These are phyloP conservation scores for Marsdenia floribunda DNA, from an alignment of 257 asterid species.

Conservation along the genomic window DNA sequence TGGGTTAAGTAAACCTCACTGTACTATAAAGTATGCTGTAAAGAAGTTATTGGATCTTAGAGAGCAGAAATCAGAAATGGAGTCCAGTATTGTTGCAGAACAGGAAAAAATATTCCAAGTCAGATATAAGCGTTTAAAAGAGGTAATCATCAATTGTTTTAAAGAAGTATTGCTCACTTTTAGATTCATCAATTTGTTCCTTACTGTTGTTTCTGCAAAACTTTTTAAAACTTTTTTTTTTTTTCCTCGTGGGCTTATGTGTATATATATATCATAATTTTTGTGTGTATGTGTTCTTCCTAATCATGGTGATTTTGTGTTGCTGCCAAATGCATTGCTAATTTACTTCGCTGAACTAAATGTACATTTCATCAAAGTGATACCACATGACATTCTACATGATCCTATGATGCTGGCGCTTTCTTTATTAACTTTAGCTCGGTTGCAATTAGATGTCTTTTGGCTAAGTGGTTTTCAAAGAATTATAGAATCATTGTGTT, in stretches of 20 bases:
- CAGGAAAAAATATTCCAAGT: conserved; percentile 55
- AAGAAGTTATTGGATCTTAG: conserved; percentile 72
- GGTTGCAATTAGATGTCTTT: neutral
- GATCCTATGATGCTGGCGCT: neutral
- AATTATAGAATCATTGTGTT: neutral
- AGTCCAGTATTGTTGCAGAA: conserved; percentile 48
- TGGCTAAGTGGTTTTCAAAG: neutral
- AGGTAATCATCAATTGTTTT: conserved; percentile 47
- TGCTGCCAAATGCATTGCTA: neutral
- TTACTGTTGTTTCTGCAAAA: neutral
- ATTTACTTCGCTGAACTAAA: neutral
- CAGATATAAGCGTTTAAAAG: conserved; percentile 68
- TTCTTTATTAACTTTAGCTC: neutral
- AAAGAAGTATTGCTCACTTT: neutral
- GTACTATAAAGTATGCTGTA: conserved; percentile 66
- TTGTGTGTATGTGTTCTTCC: neutral
- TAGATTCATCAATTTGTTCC: neutral
- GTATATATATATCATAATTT: too few species aligned
- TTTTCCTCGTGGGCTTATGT: neutral
- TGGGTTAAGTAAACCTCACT: conserved; percentile 85
- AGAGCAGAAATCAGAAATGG: conserved; percentile 49
- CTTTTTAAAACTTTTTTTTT: too few species aligned
- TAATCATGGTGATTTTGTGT: neutral
- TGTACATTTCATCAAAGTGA: neutral
- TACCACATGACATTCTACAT: neutral